A percentile compares a stretch with the other conserved stretches of the same genome.
Evolutionary conservation across 2,329 filamentous ascomycete genomes (phyloP).

Genomic region (Pseudofabraea citricarpa): DNA sequence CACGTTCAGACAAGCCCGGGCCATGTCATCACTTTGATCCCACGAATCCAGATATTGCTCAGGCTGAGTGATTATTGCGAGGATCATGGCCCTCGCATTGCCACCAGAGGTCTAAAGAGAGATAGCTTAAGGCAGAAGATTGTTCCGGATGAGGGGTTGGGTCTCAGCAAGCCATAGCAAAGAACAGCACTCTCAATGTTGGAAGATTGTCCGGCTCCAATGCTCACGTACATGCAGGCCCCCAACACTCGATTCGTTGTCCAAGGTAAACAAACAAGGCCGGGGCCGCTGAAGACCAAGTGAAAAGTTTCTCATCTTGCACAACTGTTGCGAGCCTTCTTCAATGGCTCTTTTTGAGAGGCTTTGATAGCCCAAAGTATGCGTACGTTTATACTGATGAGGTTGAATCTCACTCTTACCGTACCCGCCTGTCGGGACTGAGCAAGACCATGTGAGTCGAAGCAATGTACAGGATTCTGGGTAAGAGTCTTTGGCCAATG

Average conservation of each 20-base stretch:
- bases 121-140: not conserved
- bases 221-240: conserved; percentile 20
- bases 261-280: conserved; percentile 23
- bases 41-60: not conserved
- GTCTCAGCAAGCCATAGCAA: conserved; percentile 12
- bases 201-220: conserved; percentile 16
- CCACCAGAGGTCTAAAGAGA: not conserved
- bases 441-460: conserved; percentile 20
- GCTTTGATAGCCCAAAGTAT: no score
- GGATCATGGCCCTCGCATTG: conserved; percentile 1
- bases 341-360: no score
- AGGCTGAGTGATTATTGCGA: not conserved
- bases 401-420: conserved; percentile 5
- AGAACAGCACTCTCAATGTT: no score
- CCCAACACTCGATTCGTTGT: conserved; percentile 8
- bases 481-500: no score
- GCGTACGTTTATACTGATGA: no score
- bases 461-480: no score
- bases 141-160: conserved; percentile 6
- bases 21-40: no score
- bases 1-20: not conserved
- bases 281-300: conserved; percentile 18
- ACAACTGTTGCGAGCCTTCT: no score
- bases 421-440: conserved; percentile 17
- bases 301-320: conserved; percentile 4